A percentile compares a stretch with the other conserved stretches of the same genome.
These are phyloP conservation scores for Heteromeles arbutifolia DNA, from an alignment of 306 rosid species.

Conservation along the genomic window DNA sequence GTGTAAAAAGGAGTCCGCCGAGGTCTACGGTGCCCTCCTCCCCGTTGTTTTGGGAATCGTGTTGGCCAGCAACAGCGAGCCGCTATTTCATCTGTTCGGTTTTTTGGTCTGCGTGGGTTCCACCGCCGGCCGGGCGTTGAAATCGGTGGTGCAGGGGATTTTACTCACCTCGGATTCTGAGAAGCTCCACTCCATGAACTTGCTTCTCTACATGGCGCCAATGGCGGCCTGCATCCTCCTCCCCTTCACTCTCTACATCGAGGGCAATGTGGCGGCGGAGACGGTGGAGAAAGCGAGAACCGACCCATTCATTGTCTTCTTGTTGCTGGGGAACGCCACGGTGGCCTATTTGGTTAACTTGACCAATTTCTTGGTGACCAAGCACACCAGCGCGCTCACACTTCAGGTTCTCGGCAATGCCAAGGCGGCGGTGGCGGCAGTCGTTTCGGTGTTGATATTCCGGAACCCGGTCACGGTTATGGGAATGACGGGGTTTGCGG, in stretches of 20 bases:
- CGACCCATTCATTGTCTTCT: constrained; percentile 53
- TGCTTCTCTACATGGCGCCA: constrained; percentile 90
- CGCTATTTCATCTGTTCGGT: constrained; percentile 68
- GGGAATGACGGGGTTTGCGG: constrained; percentile 76
- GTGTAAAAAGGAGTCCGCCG: constrained; percentile 66
- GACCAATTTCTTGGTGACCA: constrained; percentile 83
- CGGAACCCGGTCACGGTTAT: constrained; percentile 78
- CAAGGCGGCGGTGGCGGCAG: constrained; percentile 85
- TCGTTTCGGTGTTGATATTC: constrained; percentile 84
- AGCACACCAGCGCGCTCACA: constrained; percentile 87
- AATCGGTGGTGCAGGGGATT: constrained; percentile 84
- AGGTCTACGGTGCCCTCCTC: constrained; percentile 60
- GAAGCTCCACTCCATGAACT: constrained; percentile 89
- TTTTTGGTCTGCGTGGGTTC: constrained; percentile 77
- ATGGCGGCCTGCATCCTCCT: constrained; percentile 68
- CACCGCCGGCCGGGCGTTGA: constrained; percentile 84
- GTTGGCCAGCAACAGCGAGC: constrained; percentile 73
- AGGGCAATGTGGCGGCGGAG: constrained; percentile 54
- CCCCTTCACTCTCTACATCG: constrained; percentile 70
- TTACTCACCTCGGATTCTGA: constrained; percentile 70
- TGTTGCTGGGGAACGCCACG: constrained; percentile 78
- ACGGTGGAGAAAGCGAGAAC: constrained; percentile 50
- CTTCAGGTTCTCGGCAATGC: constrained; percentile 92
- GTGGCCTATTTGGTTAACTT: constrained; percentile 89
- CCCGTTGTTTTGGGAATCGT: constrained; percentile 90